A percentile compares a stretch with the other conserved stretches of the same genome.
Conservation (phyloP, 2,329 filamentous ascomycete genomes). For the Didymella keratinophila region DNA sequence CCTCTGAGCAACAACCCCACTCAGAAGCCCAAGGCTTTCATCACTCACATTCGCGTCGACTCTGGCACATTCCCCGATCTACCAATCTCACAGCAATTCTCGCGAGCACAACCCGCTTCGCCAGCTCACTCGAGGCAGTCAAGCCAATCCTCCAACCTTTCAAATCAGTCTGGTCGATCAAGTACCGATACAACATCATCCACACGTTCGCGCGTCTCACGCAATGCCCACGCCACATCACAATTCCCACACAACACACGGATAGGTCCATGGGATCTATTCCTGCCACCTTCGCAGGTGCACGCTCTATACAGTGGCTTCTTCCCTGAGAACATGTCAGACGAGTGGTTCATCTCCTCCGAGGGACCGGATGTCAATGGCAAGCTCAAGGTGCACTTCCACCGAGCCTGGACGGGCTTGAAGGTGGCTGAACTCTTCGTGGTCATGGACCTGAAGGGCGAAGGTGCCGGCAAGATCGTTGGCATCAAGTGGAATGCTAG, state of each 20-base stretch:
- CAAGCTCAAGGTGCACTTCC: conserved; percentile 48
- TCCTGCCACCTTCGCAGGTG: conserved; percentile 41
- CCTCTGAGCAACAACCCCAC: background rate
- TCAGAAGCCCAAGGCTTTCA: background rate
- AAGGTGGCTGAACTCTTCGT: conserved; percentile 48
- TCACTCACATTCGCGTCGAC: conserved; percentile 9
- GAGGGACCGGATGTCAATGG: conserved; percentile 44
- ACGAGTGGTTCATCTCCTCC: conserved; percentile 48
- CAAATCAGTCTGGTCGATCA: conserved; percentile 11
- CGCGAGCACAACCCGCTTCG: background rate
- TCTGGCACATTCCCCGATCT: conserved; percentile 7
- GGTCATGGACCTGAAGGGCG: conserved; percentile 45
- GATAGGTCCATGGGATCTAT: conserved; percentile 44
- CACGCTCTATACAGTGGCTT: conserved; percentile 42
- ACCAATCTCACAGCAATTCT: conserved; percentile 10
- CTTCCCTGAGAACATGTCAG: conserved; percentile 32
- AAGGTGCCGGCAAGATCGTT: conserved; percentile 46
- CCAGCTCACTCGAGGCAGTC: background rate
- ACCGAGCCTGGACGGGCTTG: conserved; percentile 42
- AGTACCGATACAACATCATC: conserved; percentile 11
- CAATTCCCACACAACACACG: conserved; percentile 16
- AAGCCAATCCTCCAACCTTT: conserved; percentile 9
- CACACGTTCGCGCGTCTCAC: conserved; percentile 22
- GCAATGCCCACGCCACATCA: conserved; percentile 28
- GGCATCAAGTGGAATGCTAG: conserved; percentile 47